phyloP scores from a whole-genome alignment of 2,329 filamentous ascomycete genomes.

The Kalaharituber pfeilii region DNA sequence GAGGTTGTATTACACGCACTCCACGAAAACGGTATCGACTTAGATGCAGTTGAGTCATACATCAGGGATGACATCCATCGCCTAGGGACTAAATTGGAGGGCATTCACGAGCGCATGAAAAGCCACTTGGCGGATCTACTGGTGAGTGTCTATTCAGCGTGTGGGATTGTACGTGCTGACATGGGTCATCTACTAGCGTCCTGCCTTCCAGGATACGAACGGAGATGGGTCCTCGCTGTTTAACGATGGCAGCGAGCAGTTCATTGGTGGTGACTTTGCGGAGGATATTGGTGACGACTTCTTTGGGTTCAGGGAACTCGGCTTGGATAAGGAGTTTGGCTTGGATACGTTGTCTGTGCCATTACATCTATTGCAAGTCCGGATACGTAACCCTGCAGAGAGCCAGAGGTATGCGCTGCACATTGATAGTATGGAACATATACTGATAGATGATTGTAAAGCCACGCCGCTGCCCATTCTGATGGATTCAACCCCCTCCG shows the following conservation, averaged over 20 bases:
- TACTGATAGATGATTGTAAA: conserved; percentile 25
- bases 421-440: neutral
- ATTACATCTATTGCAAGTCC: conserved; percentile 78
- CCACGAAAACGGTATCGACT: conserved; percentile 63
- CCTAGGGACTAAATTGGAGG: conserved; percentile 56
- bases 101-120: conserved; percentile 90
- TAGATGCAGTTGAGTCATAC: conserved; percentile 68
- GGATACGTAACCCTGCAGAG: conserved; percentile 51
- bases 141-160: conserved; percentile 26
- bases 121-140: conserved; percentile 80
- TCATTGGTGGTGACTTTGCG: conserved; percentile 89
- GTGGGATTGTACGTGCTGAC: no score
- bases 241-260: conserved; percentile 92
- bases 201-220: conserved; percentile 63
- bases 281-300: conserved; percentile 97
- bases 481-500: conserved; percentile 47
- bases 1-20: conserved; percentile 77
- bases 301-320: conserved; percentile 93
- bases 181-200: conserved; percentile 38
- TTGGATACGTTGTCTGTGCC: conserved; percentile 78
- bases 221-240: conserved; percentile 79
- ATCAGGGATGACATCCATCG: conserved; percentile 88
- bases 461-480: conserved; percentile 40
- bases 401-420: conserved; percentile 36
- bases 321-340: conserved; percentile 79